A percentile compares a stretch with the other conserved stretches of the same genome.
These are phyloP conservation scores for Claviceps africana DNA, from an alignment of 2,329 filamentous ascomycete species.

Conservation along the genomic window DNA sequence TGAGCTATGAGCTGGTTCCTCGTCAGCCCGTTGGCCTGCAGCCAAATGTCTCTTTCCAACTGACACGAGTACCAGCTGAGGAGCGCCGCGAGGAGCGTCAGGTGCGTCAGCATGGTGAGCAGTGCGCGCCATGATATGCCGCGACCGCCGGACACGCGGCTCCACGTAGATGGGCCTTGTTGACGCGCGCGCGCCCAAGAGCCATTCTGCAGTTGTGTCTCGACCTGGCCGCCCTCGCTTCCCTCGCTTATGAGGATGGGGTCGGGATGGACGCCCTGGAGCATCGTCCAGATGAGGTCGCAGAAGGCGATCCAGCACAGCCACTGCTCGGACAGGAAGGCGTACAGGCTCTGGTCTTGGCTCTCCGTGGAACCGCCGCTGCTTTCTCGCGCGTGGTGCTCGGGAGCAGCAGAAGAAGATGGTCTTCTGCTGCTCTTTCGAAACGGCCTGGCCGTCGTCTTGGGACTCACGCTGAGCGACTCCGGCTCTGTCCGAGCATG, in stretches of 20 bases:
- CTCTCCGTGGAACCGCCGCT: not conserved
- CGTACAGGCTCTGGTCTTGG: not conserved
- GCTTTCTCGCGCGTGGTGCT: not conserved
- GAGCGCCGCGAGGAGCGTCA: conserved; percentile 7
- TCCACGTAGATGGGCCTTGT: too few relatives aligned
- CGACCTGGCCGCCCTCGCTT: not conserved
- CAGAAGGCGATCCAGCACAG: not conserved
- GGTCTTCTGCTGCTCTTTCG: not conserved
- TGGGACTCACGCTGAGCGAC: not conserved
- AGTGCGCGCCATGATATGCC: not conserved
- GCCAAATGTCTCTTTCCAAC: conserved; percentile 16
- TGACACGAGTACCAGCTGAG: conserved; percentile 9
- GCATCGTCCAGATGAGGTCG: not conserved
- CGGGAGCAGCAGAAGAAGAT: not conserved
- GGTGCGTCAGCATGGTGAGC: conserved; percentile 2
- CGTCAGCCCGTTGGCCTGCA: conserved; percentile 17
- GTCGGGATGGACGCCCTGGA: not conserved
- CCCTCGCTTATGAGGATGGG: too few relatives aligned
- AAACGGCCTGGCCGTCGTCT: not conserved
- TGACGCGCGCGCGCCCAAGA: too few relatives aligned
- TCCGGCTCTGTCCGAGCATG: not conserved
- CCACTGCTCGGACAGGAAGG: not conserved
- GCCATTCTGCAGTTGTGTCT: too few relatives aligned
- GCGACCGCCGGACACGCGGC: too few relatives aligned
- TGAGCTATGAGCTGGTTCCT: conserved; percentile 14